These are phyloP conservation scores for Nicotiana tomentosiformis DNA, from an alignment of 257 asterid genomes.

Conservation along the genomic window DNA sequence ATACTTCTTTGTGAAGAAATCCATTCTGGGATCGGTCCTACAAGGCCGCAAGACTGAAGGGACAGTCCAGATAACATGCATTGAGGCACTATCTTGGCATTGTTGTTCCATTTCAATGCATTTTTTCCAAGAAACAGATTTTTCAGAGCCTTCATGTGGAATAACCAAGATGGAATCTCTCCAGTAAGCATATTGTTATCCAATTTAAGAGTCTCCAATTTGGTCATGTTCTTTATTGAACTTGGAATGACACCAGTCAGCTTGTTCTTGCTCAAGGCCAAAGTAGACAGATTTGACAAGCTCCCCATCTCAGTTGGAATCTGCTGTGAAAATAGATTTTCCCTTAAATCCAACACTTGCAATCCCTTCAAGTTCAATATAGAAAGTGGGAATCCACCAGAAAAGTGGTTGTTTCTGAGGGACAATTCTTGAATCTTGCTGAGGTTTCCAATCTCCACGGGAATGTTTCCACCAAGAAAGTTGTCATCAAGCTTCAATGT, in stretches of 20 bases:
- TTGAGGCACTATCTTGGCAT: conserved; percentile 17
- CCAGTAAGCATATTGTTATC: conserved; percentile 21
- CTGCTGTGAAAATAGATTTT: conserved; percentile 15
- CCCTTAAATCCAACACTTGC: conserved; percentile 17
- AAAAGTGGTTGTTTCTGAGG: conserved; percentile 19
- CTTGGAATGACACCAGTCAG: conserved; percentile 23
- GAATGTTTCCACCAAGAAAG: conserved; percentile 16
- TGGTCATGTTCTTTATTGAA: conserved; percentile 17
- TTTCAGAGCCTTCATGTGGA: conserved; percentile 16
- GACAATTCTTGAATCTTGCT: conserved; percentile 11
- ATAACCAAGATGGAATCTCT: conserved; percentile 24
- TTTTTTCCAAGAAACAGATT: conserved; percentile 24
- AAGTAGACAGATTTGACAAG: conserved; percentile 22
- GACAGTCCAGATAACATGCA: conserved; percentile 21
- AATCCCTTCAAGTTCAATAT: conserved; percentile 9
- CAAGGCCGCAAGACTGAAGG: conserved; percentile 20
- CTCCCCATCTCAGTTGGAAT: conserved; percentile 19
- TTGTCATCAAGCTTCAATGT: conserved; percentile 19
- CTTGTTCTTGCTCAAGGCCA: conserved; percentile 26
- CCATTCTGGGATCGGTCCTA: conserved; percentile 23
- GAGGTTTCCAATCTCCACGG: conserved; percentile 25
- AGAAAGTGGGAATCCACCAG: conserved; percentile 20
- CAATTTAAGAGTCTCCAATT: conserved; percentile 20
- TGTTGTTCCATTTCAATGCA: conserved; percentile 15
- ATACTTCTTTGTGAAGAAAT: conserved; percentile 20